Conservation (phyloP, 2,329 filamentous ascomycete genomes). For the Aspergillus nomiae region DNA sequence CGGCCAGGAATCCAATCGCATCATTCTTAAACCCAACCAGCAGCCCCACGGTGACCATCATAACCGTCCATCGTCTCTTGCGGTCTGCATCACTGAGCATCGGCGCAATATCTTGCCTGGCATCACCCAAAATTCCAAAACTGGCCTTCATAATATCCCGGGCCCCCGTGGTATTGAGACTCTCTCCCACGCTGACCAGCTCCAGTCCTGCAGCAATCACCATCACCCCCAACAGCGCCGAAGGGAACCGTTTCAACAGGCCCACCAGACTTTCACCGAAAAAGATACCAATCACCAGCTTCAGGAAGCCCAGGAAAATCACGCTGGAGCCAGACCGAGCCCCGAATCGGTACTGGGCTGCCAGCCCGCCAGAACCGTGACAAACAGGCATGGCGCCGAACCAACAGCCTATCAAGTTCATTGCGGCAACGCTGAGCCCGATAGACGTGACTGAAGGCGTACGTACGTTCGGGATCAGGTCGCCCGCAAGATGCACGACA, state of each 20-base stretch:
- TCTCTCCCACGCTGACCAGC: conserved; percentile 80
- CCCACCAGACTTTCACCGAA: conserved; percentile 74
- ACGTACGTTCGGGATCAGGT: conserved; percentile 71
- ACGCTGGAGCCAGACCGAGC: conserved; percentile 84
- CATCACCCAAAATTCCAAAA: conserved; percentile 27
- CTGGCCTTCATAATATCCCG: conserved; percentile 53
- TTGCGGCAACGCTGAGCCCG: conserved; percentile 76
- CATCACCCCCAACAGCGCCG: conserved; percentile 78
- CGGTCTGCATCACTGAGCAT: conserved; percentile 66
- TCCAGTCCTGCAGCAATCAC: conserved; percentile 88
- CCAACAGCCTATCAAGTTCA: conserved; percentile 86
- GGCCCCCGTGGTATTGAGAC: conserved; percentile 73
- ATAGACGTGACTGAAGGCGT: conserved; percentile 74
- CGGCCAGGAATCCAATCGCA: conserved; percentile 80
- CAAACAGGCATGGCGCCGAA: conserved; percentile 96
- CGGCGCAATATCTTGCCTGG: conserved; percentile 25
- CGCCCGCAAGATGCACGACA: conserved; percentile 74
- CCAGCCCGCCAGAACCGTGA: conserved; percentile 87
- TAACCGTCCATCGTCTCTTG: conserved; percentile 78
- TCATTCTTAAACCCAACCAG: conserved; percentile 88
- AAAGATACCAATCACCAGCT: conserved; percentile 73
- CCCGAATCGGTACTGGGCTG: conserved; percentile 88
- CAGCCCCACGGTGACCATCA: conserved; percentile 83
- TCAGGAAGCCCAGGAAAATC: conserved; percentile 74
- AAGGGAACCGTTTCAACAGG: conserved; percentile 72